These are phyloP conservation scores for Bipolaris bicolor DNA, from an alignment of 2,329 filamentous ascomycete species.

Conservation along the genomic window DNA sequence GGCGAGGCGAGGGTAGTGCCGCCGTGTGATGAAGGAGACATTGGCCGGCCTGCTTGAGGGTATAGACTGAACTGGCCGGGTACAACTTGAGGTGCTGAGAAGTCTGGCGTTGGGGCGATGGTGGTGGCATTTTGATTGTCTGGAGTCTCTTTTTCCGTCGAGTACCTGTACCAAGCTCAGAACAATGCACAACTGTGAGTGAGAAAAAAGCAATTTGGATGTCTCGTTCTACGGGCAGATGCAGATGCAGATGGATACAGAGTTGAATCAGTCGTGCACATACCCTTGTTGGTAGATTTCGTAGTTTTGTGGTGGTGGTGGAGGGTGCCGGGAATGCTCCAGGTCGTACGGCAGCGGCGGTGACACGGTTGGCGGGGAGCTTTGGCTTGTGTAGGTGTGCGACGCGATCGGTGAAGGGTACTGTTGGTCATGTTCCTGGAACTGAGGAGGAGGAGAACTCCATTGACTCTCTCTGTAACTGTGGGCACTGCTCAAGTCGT, in stretches of 20 bases:
- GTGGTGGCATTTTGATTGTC: conserved; percentile 15
- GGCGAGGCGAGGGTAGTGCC: conserved; percentile 25
- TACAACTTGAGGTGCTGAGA: conserved; percentile 31
- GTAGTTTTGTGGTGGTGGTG: conserved; percentile 6
- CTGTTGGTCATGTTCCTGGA: conserved; percentile 29
- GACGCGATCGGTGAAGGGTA: conserved; percentile 15
- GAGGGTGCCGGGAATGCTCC: conserved; percentile 16
- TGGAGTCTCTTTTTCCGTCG: conserved; percentile 31
- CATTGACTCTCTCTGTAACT: conserved; percentile 25
- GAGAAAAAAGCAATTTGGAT: background rate
- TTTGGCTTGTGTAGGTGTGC: conserved; percentile 13
- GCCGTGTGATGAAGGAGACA: conserved; percentile 27
- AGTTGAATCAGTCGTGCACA: conserved; percentile 7
- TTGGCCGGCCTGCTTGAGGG: conserved; percentile 18
- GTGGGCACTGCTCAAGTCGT: conserved; percentile 19
- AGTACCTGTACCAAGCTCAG: conserved; percentile 24
- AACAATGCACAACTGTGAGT: background rate
- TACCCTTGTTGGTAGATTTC: conserved; percentile 26
- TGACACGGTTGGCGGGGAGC: conserved; percentile 24
- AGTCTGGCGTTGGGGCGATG: conserved; percentile 26
- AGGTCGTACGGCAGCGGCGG: conserved; percentile 26
- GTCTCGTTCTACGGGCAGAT: background rate
- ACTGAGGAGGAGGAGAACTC: conserved; percentile 30
- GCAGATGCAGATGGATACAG: background rate
- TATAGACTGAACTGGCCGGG: conserved; percentile 25